Percentiles rank a stretch among this genome's conserved stretches.
phyloP scores from a whole-genome alignment of 495 filamentous ascomycete genomes.

The Trichoderma asperelloides region DNA sequence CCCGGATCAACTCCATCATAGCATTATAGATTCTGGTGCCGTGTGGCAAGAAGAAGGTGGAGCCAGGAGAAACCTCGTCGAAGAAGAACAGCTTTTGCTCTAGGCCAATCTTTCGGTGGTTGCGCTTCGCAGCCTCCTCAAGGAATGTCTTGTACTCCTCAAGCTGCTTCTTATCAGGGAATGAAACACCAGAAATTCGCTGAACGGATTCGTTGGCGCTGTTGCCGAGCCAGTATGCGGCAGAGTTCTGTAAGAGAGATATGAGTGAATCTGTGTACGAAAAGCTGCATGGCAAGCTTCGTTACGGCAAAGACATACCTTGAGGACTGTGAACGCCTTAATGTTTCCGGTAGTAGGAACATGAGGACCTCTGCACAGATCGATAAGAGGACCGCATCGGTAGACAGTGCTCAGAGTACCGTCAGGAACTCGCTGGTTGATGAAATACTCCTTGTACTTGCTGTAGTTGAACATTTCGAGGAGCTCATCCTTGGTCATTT shows the following conservation, averaged over 20 bases:
- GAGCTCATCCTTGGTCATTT: slow-evolving; percentile 79
- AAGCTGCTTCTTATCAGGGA: slow-evolving; percentile 93
- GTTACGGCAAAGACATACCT: slow-evolving; percentile 10
- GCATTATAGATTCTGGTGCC: slow-evolving; percentile 89
- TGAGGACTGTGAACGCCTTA: slow-evolving; percentile 86
- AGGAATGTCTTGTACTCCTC: slow-evolving; percentile 83
- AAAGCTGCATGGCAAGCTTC: background rate
- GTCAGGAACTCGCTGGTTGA: slow-evolving; percentile 82
- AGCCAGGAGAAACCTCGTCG: slow-evolving; percentile 81
- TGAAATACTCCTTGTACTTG: slow-evolving; percentile 78
- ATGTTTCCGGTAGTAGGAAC: slow-evolving; percentile 88
- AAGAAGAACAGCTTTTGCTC: slow-evolving; percentile 98
- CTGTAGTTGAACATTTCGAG: slow-evolving; percentile 95
- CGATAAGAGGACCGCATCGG: slow-evolving; percentile 49
- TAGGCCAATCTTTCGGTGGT: slow-evolving; percentile 81
- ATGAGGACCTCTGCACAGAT: slow-evolving; percentile 56
- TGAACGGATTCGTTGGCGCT: slow-evolving; percentile 87
- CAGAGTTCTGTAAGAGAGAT: slow-evolving; percentile 54
- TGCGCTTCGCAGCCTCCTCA: slow-evolving; percentile 92
- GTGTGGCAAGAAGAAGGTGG: slow-evolving; percentile 88
- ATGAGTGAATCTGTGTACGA: slow-evolving; percentile 19
- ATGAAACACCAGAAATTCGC: slow-evolving; percentile 91
- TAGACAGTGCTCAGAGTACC: slow-evolving; percentile 91
- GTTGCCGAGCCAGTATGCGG: slow-evolving; percentile 94
- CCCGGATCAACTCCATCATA: slow-evolving; percentile 65